These are phyloP conservation scores for Colletotrichum endophyticum DNA, from an alignment of 2,329 filamentous ascomycete species.

Conservation along the genomic window DNA sequence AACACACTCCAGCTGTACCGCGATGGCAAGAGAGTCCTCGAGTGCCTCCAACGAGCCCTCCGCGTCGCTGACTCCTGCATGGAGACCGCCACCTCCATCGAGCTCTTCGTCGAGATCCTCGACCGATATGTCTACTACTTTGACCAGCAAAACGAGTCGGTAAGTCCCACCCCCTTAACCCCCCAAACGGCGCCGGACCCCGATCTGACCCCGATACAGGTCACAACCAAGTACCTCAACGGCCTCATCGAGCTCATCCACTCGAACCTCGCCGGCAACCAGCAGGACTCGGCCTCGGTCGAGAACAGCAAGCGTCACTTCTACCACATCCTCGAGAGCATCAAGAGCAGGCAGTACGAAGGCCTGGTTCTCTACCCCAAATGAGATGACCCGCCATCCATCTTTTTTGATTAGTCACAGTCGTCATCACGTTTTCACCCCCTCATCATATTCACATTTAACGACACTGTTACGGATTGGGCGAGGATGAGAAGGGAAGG, in stretches of 20 bases:
- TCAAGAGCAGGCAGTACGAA: conserved; percentile 89
- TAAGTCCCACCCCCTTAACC: conserved; percentile 35
- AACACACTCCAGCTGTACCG: conserved; percentile 77
- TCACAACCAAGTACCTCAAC: conserved; percentile 97
- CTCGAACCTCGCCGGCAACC: conserved; percentile 88
- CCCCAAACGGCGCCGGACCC: background rate
- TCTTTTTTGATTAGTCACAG: background rate
- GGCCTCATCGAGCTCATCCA: conserved; percentile 98
- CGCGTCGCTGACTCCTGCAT: conserved; percentile 98
- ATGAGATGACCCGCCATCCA: background rate
- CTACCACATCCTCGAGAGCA: conserved; percentile 92
- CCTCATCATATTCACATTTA: background rate
- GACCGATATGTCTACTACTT: conserved; percentile 99
- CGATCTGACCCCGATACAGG: conserved; percentile 37
- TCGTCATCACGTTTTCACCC: background rate
- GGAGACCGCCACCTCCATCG: conserved; percentile 96
- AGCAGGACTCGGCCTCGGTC: conserved; percentile 79
- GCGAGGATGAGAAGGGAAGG: background rate
- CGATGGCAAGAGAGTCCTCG: conserved; percentile 94
- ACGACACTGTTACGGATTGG: background rate
- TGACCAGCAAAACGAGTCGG: conserved; percentile 97
- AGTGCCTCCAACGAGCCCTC: conserved; percentile 93
- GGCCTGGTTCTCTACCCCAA: conserved; percentile 77
- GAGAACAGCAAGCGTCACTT: conserved; percentile 95
- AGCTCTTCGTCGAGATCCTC: conserved; percentile 97